Conservation (phyloP, 2,329 filamentous ascomycete genomes). For the Aspergillus terreus region DNA sequence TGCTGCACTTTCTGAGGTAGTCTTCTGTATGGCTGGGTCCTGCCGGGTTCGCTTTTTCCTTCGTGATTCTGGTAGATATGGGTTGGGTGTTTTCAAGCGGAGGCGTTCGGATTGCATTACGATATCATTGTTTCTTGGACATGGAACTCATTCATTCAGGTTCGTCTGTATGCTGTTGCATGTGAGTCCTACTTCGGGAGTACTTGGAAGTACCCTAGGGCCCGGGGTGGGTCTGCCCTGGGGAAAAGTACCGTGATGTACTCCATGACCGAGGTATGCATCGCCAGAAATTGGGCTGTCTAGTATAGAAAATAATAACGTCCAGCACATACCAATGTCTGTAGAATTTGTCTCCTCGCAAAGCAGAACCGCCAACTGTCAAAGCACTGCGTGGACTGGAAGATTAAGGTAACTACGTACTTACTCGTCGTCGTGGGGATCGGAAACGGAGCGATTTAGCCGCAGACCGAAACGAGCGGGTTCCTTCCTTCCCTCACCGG, state of each 20-base stretch:
- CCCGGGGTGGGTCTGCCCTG: too few species aligned
- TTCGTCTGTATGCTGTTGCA: slow-evolving; percentile 1
- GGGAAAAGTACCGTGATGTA: too few species aligned
- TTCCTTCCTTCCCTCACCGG: slow-evolving; percentile 17
- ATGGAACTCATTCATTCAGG: slow-evolving; percentile 1
- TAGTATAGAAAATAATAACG: too few species aligned
- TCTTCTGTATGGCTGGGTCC: slow-evolving; percentile 1
- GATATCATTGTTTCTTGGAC: slow-evolving; percentile 2
- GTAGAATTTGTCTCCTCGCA: too few species aligned
- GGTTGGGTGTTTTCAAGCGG: slow-evolving; percentile 22
- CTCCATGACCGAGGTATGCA: too few species aligned
- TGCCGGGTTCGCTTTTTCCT: background rate
- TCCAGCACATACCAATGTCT: too few species aligned
- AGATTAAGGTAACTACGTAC: too few species aligned
- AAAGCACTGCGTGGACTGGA: too few species aligned
- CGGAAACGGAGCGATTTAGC: slow-evolving; percentile 21
- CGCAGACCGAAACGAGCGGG: slow-evolving; percentile 8
- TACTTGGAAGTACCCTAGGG: background rate
- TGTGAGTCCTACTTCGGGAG: background rate
- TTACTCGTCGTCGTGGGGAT: slow-evolving; percentile 11
- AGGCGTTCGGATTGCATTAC: slow-evolving; percentile 23
- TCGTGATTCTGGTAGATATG: slow-evolving; percentile 6
- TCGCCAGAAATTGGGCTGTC: too few species aligned
- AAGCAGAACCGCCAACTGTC: too few species aligned
- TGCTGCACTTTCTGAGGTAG: slow-evolving; percentile 77